Percentiles rank a stretch among this genome's conserved stretches.
Evolutionary conservation across 116 monocot species (phyloP).

Genomic region (Phalaenopsis hybrid): DNA sequence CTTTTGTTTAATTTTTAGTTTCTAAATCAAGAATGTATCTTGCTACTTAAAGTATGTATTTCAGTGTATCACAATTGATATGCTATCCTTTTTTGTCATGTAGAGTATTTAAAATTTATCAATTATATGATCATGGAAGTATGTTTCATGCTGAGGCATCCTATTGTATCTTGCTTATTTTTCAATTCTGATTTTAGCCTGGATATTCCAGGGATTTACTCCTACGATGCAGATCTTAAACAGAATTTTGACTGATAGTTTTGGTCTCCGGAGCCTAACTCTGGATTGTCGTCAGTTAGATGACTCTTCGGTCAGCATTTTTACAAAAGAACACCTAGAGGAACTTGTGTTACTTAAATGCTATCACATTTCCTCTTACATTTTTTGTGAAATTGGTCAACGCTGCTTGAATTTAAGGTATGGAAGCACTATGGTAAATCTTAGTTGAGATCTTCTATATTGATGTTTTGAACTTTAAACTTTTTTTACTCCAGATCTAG

Average conservation of each 20-base stretch:
- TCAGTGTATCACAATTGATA: background rate
- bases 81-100: background rate
- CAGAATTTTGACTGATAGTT: conserved; percentile 39
- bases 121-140: background rate
- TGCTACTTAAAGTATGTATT: background rate
- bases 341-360: conserved; percentile 73
- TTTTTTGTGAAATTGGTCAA: conserved; percentile 45
- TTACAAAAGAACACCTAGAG: conserved; percentile 48
- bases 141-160: background rate
- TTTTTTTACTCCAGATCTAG: background rate
- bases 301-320: conserved; percentile 43
- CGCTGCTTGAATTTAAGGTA: conserved; percentile 64
- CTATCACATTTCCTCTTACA: conserved; percentile 34
- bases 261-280: conserved; percentile 33
- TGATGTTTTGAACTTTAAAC: background rate
- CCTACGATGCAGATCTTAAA: conserved; percentile 34
- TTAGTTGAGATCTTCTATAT: background rate
- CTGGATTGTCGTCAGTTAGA: conserved; percentile 60
- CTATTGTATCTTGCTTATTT: background rate
- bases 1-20: background rate
- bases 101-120: background rate
- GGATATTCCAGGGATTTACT: conserved; percentile 45
- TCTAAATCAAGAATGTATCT: background rate
- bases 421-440: background rate
- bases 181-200: background rate